Evolutionary conservation across 495 filamentous ascomycete genomes (phyloP), one percentile per base, ranked within the genome.

Genomic region (Venustampulla echinocandica): DNA sequence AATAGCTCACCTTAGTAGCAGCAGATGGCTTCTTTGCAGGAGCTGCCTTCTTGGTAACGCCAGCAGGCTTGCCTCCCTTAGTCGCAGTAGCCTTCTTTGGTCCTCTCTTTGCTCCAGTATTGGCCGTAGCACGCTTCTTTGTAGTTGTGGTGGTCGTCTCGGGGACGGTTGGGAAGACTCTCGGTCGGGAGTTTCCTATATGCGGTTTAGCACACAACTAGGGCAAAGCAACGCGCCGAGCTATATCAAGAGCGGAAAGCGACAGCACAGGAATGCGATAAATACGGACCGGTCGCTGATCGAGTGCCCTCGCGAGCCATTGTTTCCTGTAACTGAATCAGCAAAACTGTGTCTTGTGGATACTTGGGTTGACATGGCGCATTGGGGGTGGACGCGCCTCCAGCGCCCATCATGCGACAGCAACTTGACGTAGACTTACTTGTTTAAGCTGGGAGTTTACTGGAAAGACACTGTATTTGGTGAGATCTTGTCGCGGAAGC

Each of bases 241-340:
- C 43, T 13, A 43, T 46, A 51, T 32, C 14, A 32, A 46, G 10
- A 18, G 25, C 19, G 46, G 25, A 10, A 27, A 23, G 22, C 21
- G 18, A 19, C 30, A 42, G 34, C 28, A 39, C 22, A 42, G 15
- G 19, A 25, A 23, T 41, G 21, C 18, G 17, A 23, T 3, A 44
- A 42, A 35, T 39, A 58, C 55, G 35, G 24, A 58, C 55, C 55
- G 32, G 73, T 76, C 45, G 60, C 54, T 37, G 71, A 75, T 47
- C 73, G 70, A 42, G 73, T 76, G 56, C 71, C 71, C 66, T 76
- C 73, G 55, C 71, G 70, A 59, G 71, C 59, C 73, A 76, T 76
- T 54, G 56, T 61, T 49, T 47, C 42, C 58, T 57, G 40, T 27
- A 41, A 49, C 20, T 42, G 33, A 49, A 57, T 58, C 45, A 52